Conservation (phyloP, 371 early-diverging fungal genomes). For the Umbelopsis sp. region DNA sequence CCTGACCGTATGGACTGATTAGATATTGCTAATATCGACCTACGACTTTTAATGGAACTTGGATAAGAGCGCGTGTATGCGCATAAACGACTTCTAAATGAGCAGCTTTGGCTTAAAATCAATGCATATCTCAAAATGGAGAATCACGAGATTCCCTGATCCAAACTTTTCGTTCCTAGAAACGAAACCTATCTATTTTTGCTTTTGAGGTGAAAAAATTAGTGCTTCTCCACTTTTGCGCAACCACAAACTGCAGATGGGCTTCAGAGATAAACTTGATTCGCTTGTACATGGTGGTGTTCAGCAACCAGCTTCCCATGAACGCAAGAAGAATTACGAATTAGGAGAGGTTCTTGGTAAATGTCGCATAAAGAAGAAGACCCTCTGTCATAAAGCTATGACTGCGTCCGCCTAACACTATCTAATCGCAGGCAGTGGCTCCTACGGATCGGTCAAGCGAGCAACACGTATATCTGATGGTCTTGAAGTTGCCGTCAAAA, state of each 20-base stretch:
- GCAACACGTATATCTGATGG: slow-evolving; percentile 61
- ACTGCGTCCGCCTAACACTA: background rate
- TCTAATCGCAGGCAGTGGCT: slow-evolving; percentile 60
- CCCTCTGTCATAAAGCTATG: background rate
- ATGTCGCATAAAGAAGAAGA: too few relatives aligned
- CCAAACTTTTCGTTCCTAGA: slow-evolving; percentile 3
- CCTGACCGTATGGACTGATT: too few relatives aligned
- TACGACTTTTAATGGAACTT: too few relatives aligned
- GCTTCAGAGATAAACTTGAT: slow-evolving; percentile 38
- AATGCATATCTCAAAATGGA: background rate
- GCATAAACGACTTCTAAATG: too few relatives aligned
- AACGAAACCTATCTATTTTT: background rate
- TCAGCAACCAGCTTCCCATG: slow-evolving; percentile 68
- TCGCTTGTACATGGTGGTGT: slow-evolving; percentile 50
- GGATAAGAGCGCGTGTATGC: too few relatives aligned
- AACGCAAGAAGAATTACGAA: slow-evolving; percentile 68
- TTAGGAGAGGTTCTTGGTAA: slow-evolving; percentile 66
- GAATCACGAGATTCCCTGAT: background rate
- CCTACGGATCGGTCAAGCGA: slow-evolving; percentile 75
- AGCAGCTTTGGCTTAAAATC: background rate
- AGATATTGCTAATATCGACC: too few relatives aligned
- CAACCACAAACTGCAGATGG: slow-evolving; percentile 24
- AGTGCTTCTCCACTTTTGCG: background rate
- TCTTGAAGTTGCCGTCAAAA: slow-evolving; percentile 76
- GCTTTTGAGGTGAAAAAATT: too few relatives aligned